Evolutionary conservation across 176 grass and related monocot species (phyloP), one percentile per base, ranked within the genome.

Genomic region (Rhynchospora pubera): DNA sequence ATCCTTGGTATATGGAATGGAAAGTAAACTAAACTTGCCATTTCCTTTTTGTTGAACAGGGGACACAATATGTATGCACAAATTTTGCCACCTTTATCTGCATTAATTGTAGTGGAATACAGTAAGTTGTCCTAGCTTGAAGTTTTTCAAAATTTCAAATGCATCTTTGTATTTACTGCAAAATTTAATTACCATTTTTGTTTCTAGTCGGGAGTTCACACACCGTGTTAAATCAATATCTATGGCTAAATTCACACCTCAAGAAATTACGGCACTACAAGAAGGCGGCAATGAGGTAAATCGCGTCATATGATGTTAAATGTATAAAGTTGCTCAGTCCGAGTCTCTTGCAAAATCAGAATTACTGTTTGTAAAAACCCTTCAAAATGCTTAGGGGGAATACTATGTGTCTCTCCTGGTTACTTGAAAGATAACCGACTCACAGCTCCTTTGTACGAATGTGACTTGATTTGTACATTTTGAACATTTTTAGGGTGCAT

Each of bases 31-130:
- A 28, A 57, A 83, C 43, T 34, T 48, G 19, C 3, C 57, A 65
- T 81, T 10, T 18, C 46, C 57, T 56, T 64, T 28, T 80, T 65
- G 52, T 43, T 91, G 12, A 74, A 75, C 90, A 92, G 90, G 87
- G 90, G 32, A 87, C 90, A 9, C 90, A 92, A 83, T 92, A 92
- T 83, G 90, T 92, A 80, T 92, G 90, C 87, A 89, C 90, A 85
- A 89, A 79, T 87, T 89, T 92, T 83, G 86, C 82, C 19, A 92
- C 90, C 62, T 89, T 89, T 61, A 83, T 92, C 63, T 92, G 90
- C 65, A 85, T 62, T 57, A 89, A 83, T 80, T 92, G 90, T 82
- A 92, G 90, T 14, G 90, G 90, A 85, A 89, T 89, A 79, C 90
- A 92, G 90, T 92, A 92, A 92, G 90, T 89, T 6, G 10, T 89